Base-by-base conservation (phyloP, 345 rosid species). In the Alliaria petiolata region DNA sequence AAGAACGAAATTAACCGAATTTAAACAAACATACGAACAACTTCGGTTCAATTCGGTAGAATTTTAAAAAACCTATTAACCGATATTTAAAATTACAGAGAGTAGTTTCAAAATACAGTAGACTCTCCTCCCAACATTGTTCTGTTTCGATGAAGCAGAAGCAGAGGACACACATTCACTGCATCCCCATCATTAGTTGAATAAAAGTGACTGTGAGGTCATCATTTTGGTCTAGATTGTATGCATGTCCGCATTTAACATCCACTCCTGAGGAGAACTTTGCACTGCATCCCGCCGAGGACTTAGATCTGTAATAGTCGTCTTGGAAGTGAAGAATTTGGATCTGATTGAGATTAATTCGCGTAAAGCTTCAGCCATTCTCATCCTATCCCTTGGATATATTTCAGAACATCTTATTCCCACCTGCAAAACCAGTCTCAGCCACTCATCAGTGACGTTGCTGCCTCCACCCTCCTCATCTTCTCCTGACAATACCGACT, bases 371-470 rank as follows among this genome's bases (percentile, higher is more conserved):
- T 77, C 68, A 12, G 26, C 52, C 33, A 36, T 71, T 13, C 7
- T 4, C 57, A 77, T 62, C 51, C 80, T 72, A 71, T 65, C 63
- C 72, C 62, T 65, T 25, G 71, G 72, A 70, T 71, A 65, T n/a
- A 51, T 56, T 50, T 64, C 67, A 64, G 72, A 64, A 59, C 80
- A 76, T 11, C 14, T 51, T 56, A 76, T 17, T 43, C 80, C 80
- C 56, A 76, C 68, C 43, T 70, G 68, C 35, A 71, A 65, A 57
- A 65, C 72, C 25, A 57, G 47, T 44, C 54, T 57, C 72, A 65
- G 31, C 12, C 71, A 57, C 57, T 76, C 76, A 47, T 38, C 71
- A 63, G 13, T 25, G 20, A 22, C 38, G 8, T 44, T 7, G 3
- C 54, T 62, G 47, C 54, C 40, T 35, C 30, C 28, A 3, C 33